phyloP scores from a whole-genome alignment of 2,329 filamentous ascomycete genomes.

The Monosporascus cannonballus region DNA sequence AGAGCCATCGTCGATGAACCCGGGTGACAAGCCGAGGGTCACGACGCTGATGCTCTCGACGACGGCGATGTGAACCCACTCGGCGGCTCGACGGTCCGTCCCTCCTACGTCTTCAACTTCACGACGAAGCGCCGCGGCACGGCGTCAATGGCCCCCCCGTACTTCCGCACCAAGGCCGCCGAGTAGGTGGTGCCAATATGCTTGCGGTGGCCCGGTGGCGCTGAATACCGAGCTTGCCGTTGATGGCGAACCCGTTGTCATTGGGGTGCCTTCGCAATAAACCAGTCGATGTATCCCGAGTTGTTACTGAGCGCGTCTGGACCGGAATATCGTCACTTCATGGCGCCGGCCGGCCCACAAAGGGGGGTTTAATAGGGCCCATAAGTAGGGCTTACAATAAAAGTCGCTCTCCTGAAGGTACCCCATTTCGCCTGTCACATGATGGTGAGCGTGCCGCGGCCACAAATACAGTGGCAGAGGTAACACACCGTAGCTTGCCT shows the following conservation, averaged over 20 bases:
- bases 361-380: too few species aligned
- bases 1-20: slow-evolving; percentile 3
- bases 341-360: not conserved
- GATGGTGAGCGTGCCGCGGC: not conserved
- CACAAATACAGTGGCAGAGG: not conserved
- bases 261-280: slow-evolving; percentile 5
- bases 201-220: slow-evolving; percentile 7
- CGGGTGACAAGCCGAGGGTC: slow-evolving; percentile 7
- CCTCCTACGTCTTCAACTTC: slow-evolving; percentile 5
- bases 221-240: slow-evolving; percentile 7
- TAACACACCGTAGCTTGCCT: slow-evolving; percentile 39
- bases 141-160: slow-evolving; percentile 2
- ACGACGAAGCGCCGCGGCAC: slow-evolving; percentile 6
- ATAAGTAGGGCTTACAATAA: slow-evolving; percentile 33
- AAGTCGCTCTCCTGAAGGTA: slow-evolving; percentile 48
- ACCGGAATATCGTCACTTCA: slow-evolving; percentile 34
- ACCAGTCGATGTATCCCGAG: slow-evolving; percentile 33
- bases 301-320: slow-evolving; percentile 28
- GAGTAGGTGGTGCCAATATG: slow-evolving; percentile 5
- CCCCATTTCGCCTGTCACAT: slow-evolving; percentile 33
- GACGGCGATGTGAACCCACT: slow-evolving; percentile 4
- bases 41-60: slow-evolving; percentile 7
- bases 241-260: slow-evolving; percentile 7
- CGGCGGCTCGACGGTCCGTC: slow-evolving; percentile 1
- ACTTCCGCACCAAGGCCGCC: slow-evolving; percentile 6